phyloP scores from a whole-genome alignment of 257 asterid genomes.

The Jaltomata sinuosa region DNA sequence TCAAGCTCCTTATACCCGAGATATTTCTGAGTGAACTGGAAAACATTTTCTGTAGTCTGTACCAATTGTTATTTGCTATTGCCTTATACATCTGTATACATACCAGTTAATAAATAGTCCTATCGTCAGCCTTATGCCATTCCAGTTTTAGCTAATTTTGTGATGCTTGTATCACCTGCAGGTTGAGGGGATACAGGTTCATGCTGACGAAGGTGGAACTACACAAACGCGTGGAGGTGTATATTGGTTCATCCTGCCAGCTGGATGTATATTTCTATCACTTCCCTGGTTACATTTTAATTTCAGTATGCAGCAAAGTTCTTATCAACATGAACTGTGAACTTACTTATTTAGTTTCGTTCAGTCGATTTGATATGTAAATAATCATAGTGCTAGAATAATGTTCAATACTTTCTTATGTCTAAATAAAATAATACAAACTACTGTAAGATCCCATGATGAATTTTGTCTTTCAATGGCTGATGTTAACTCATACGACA shows the following conservation, averaged over 20 bases:
- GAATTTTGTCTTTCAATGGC: not conserved
- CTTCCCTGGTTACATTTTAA: not conserved
- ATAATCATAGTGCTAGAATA: not conserved
- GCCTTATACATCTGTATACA: not conserved
- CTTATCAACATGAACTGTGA: not conserved
- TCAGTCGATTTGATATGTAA: not conserved
- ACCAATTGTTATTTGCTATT: not conserved
- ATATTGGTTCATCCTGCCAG: slow-evolving; percentile 31
- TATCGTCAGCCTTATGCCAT: not conserved
- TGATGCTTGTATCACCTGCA: not conserved
- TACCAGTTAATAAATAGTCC: not conserved
- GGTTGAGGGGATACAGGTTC: slow-evolving; percentile 26
- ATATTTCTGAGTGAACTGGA: not conserved
- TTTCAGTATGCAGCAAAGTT: not conserved
- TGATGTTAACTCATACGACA: not conserved
- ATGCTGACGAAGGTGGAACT: slow-evolving; percentile 25
- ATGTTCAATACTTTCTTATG: not conserved
- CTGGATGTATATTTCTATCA: slow-evolving; percentile 21
- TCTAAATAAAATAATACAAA: not conserved
- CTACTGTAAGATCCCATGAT: not conserved
- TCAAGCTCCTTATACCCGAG: not conserved
- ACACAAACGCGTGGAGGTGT: slow-evolving; percentile 30
- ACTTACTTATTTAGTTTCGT: not conserved
- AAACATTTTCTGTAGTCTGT: not conserved
- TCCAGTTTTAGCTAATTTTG: not conserved